Evolutionary conservation across 192 early-diverging fungal genomes (phyloP), one percentile per base, ranked within the genome.

Genomic region (Coemansia sp.): DNA sequence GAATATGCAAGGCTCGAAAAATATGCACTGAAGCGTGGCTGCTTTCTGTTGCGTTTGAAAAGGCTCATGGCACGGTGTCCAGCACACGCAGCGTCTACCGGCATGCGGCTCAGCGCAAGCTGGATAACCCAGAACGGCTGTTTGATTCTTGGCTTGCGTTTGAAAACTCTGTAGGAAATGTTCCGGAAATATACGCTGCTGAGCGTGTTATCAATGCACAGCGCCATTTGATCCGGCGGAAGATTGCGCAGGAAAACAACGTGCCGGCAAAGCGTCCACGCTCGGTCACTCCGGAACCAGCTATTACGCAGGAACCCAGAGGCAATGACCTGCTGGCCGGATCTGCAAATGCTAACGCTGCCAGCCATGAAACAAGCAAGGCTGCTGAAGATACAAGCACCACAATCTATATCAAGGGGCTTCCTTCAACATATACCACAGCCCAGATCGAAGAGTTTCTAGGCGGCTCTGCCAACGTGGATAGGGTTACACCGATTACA

Each of bases 21-120:
- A 15, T 34, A 14, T 68, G 71, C 42, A 46, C 71, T 2, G 61
- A 75, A 16, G 71, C 71, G 6, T 75, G 71, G 71, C 26, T 75
- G 14, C 44, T 64, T n/a, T 67, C 58, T 11, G 71, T 65, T 11
- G 65, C 64, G 11, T 75, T 75, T 54, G 71, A 75, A 20, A 37
- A 32, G 15, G 40, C 8, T 0, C 52, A 68, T 11, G 71, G 61
- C 3, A 48, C 71, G 0, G 48, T 18, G 11, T 34, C 53, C 10
- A 64, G 40, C 30, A 61, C 65, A 9, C 60, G 71, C 23, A 60
- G 53, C 21, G 57, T 75, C 6, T 75, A 60, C 40, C 71, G 65
- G 15, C 71, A 64, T 14, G 71, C 65, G n/a, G 46, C 71, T 0
- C 71, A 75, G 58, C 64, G 71, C 23, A 64, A 36, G 42, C 65